A percentile compares a stretch with the other conserved stretches of the same genome.
Conservation (phyloP, 108 stramenopile species). For the Cyclotella choctawhatcheeana region DNA sequence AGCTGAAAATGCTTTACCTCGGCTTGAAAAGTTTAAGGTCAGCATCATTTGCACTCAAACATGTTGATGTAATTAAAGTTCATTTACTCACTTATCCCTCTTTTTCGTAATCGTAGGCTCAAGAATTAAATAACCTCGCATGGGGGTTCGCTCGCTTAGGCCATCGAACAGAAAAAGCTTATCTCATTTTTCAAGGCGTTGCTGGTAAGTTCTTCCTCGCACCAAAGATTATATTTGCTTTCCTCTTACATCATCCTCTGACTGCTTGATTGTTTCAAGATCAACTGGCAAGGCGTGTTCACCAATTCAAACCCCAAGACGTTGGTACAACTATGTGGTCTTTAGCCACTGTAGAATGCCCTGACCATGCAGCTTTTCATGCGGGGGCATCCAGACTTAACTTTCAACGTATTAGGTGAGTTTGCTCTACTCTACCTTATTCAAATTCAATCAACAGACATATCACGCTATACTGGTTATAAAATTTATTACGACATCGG, state of each 20-base stretch:
- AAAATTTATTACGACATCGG: no score
- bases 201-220: conserved; percentile 45
- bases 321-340: conserved; percentile 77
- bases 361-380: conserved; percentile 59
- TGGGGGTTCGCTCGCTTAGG: conserved; percentile 76
- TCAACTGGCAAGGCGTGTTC: conserved; percentile 1
- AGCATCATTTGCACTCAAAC: neutral
- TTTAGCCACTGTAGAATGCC: conserved; percentile 70
- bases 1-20: conserved; percentile 45
- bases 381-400: conserved; percentile 60
- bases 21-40: conserved; percentile 58
- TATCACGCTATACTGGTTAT: no score
- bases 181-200: conserved; percentile 52
- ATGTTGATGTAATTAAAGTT: neutral
- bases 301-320: conserved; percentile 46
- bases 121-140: conserved; percentile 82
- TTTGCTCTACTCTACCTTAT: no score
- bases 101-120: no score
- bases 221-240: neutral
- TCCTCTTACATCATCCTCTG: neutral
- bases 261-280: neutral
- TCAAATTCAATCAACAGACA: no score
- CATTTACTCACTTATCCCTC: no score
- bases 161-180: conserved; percentile 48
- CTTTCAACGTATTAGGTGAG: conserved; percentile 44